Evolutionary conservation across 1,139 yeast species (phyloP).

Genomic region (Suhomyces yuchorum): DNA sequence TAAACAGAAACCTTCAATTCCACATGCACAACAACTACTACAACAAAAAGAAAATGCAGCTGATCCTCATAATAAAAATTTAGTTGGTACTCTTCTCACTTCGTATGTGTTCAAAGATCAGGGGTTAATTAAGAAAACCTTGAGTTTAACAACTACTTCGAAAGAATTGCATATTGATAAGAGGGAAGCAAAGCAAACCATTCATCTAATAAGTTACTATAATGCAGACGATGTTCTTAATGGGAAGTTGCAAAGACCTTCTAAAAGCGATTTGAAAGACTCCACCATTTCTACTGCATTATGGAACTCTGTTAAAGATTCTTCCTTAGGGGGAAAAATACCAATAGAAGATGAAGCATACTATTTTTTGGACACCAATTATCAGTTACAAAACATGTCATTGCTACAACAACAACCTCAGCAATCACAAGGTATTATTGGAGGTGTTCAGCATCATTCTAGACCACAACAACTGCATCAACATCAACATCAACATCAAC

Average conservation of each 20-base stretch:
- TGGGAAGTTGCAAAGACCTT: slow-evolving; percentile 61
- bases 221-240: slow-evolving; percentile 69
- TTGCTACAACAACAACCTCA: slow-evolving; percentile 24
- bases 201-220: slow-evolving; percentile 81
- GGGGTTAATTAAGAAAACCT: slow-evolving; percentile 82
- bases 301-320: slow-evolving; percentile 60
- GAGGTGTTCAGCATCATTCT: slow-evolving; percentile 9
- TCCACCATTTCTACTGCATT: slow-evolving; percentile 58
- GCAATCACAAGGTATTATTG: slow-evolving; percentile 17
- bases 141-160: slow-evolving; percentile 55
- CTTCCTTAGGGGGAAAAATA: slow-evolving; percentile 59
- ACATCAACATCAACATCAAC: slow-evolving; percentile 11
- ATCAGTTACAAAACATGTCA: slow-evolving; percentile 47
- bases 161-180: slow-evolving; percentile 38
- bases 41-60: slow-evolving; percentile 8
- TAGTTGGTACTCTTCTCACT: slow-evolving; percentile 37
- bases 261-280: slow-evolving; percentile 54
- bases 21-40: slow-evolving; percentile 22
- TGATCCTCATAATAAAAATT: slow-evolving; percentile 11
- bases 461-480: slow-evolving; percentile 8
- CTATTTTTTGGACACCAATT: slow-evolving; percentile 51
- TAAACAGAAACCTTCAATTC: slow-evolving; percentile 15
- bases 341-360: slow-evolving; percentile 55
- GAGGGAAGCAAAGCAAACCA: slow-evolving; percentile 45
- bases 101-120: slow-evolving; percentile 70